Base-by-base conservation (phyloP, 106 monocot genomes). In the Acorus calamus region DNA sequence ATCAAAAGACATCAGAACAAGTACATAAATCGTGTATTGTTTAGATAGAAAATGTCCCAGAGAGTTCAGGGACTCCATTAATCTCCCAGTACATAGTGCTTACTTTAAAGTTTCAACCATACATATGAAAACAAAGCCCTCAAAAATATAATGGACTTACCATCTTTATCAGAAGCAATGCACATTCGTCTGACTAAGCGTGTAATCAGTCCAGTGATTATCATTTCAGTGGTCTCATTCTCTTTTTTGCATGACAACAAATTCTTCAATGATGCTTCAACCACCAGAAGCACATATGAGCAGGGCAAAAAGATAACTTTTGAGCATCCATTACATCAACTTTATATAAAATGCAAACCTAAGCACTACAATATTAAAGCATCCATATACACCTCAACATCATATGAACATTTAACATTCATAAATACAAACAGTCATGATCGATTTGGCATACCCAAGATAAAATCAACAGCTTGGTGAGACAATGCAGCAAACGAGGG, bases 211-310 rank as follows among this genome's bases (percentile, higher is more conserved):
- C 87, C 83, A 82, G 74, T 80, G 53, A 80, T 67, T 47, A 84
- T 83, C 46, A 87, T 87, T 82, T 87, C 94, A 77, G 85, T 62
- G 42, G 84, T 53, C 66, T 90, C 84, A 14, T 42, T 61, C 45
- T 82, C 82, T 55, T 82, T 82, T 78, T 77, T 66, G 56, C 64
- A 75, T 43, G 71, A 66, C 28, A 89, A 55, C 64, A 90, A 69
- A 73, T 79, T 96, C 78, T 84, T 96, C 76, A 90, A 14, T 47
- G 87, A 87, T 55, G 80, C 94, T 96, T 76, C 57, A 66, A 78
- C 43, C 60, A 49, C 66, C 14, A 11, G 71, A 45, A 60, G 14
- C 42, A 43, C 10, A 51, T 59, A 50, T 48, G 0, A 13, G 6
- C 12, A 7, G n/a, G 11, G 3, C 2, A 47, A 62, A 49, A 6